Conservation (phyloP, 257 asterid species). For the Rhazya stricta region DNA sequence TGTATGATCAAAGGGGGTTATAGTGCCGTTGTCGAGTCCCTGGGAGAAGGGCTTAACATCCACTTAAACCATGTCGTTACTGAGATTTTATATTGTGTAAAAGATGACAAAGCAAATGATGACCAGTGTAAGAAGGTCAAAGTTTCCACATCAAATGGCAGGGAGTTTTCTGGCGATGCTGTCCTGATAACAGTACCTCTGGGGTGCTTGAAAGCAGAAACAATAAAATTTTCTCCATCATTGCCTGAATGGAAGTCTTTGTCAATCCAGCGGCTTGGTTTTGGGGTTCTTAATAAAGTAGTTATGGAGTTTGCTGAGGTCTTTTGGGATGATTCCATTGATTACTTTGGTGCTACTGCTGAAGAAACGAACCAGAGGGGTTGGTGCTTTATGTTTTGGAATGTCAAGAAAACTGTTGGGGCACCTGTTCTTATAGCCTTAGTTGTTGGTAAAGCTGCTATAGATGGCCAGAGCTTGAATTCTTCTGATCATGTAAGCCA, state of each 20-base stretch:
- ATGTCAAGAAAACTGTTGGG: constrained; percentile 95
- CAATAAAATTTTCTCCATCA: constrained; percentile 80
- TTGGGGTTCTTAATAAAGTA: constrained; percentile 95
- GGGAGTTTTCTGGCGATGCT: constrained; percentile 84
- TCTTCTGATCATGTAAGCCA: constrained; percentile 73
- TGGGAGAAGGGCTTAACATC: constrained; percentile 65
- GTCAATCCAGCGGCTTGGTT: constrained; percentile 83
- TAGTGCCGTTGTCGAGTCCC: constrained; percentile 81
- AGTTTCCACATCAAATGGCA: constrained; percentile 69
- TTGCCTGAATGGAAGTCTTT: constrained; percentile 80
- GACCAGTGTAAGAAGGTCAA: constrained; percentile 48
- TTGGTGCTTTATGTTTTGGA: constrained; percentile 98
- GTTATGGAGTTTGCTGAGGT: constrained; percentile 89
- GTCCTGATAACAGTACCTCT: constrained; percentile 90
- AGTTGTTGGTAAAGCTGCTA: constrained; percentile 96
- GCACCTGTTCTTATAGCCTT: constrained; percentile 98
- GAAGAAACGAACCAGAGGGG: constrained; percentile 82
- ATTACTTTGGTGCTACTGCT: constrained; percentile 97
- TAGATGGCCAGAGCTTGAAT: constrained; percentile 64
- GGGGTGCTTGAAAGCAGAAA: constrained; percentile 92
- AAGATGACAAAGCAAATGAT: constrained; percentile 32
- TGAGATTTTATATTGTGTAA: constrained; percentile 45
- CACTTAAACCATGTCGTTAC: constrained; percentile 77
- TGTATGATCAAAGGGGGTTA: constrained; percentile 99
- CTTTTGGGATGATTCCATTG: constrained; percentile 93